phyloP scores from a whole-genome alignment of 345 rosid species.

The Eucalyptus marginata region DNA sequence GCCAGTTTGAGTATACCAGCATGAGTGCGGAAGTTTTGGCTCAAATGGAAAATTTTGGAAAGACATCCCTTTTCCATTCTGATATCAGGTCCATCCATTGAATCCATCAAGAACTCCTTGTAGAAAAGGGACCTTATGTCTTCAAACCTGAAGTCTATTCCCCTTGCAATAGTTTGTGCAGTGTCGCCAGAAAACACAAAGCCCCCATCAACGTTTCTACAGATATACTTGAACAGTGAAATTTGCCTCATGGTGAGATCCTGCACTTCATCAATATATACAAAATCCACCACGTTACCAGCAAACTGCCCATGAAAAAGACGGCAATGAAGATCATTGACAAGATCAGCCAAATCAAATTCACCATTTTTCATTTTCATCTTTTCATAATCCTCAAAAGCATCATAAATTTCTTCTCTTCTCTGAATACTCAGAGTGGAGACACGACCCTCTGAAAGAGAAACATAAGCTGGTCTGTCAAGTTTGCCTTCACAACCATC shows the following conservation, averaged over 20 bases:
- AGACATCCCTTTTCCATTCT: conserved; percentile 5
- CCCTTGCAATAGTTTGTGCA: conserved; percentile 38
- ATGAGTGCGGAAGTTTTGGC: conserved; percentile 47
- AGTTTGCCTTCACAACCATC: conserved; percentile 16
- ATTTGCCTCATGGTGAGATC: conserved; percentile 50
- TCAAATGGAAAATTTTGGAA: conserved; percentile 20
- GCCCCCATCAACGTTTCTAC: conserved; percentile 30
- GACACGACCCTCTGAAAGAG: conserved; percentile 13
- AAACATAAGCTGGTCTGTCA: conserved; percentile 13
- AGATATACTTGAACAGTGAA: conserved; percentile 31
- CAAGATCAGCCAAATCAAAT: conserved; percentile 48
- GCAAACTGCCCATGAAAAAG: neutral
- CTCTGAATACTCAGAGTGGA: conserved; percentile 11
- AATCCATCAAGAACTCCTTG: conserved; percentile 13
- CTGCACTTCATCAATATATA: conserved; percentile 56
- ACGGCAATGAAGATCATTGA: conserved; percentile 36
- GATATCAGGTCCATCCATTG: neutral
- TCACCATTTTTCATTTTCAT: conserved; percentile 25
- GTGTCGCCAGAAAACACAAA: conserved; percentile 45
- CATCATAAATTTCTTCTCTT: conserved; percentile 21
- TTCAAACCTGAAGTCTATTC: conserved; percentile 39
- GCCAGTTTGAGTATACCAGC: conserved; percentile 34
- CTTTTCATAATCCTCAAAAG: conserved; percentile 31
- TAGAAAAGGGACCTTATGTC: conserved; percentile 32
- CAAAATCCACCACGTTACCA: conserved; percentile 28